Evolutionary conservation across 2,329 filamentous ascomycete genomes (phyloP), one percentile per base, ranked within the genome.

Genomic region (Lachnellula occidentalis): DNA sequence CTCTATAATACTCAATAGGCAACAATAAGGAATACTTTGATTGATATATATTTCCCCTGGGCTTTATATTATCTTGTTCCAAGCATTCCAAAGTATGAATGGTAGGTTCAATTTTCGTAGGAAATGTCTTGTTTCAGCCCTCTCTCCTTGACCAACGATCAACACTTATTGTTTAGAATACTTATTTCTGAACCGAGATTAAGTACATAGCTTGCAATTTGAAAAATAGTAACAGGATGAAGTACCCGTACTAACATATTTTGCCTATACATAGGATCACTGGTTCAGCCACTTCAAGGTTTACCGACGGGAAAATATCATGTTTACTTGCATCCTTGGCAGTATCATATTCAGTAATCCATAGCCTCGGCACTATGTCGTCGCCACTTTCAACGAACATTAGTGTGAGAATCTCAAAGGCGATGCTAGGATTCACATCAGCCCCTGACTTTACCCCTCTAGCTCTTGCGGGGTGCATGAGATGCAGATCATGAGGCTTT

Each of bases 241-340:
- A 50, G 48, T 34, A 50, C n/a, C 37, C 48, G 31, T 41, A 41
- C 21, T 42, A 39, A 24, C 17, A n/a, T 14, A 43, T 50, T 49
- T 50, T 50, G 48, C 48, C 48, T 50, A 50, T 42, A 24, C 12
- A 39, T 41, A 43, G 11, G 15, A n/a, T n/a, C n/a, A n/a, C n/a
- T n/a, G n/a, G n/a, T 24, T 14, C 14, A 50, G 8, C 11, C 15
- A 39, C 36, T 17, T 39, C 36, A 39, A n/a, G 15, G 36, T 15
- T 39, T 17, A 39, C n/a, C n/a, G 36, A 39, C 36, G 36, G 36
- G 36, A 17, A 17, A 39, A 17, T 31, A 11, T 31, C 27, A 31
- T 31, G 27, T 31, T 11, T 31, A 31, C 27, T 15, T 17, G 1
- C 36, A 39, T 15, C 36, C 36, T 39, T 39, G 36, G 36, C 36